These are phyloP conservation scores for Elsinoe fawcettii DNA, from an alignment of 2,329 filamentous ascomycete species.

Conservation along the genomic window DNA sequence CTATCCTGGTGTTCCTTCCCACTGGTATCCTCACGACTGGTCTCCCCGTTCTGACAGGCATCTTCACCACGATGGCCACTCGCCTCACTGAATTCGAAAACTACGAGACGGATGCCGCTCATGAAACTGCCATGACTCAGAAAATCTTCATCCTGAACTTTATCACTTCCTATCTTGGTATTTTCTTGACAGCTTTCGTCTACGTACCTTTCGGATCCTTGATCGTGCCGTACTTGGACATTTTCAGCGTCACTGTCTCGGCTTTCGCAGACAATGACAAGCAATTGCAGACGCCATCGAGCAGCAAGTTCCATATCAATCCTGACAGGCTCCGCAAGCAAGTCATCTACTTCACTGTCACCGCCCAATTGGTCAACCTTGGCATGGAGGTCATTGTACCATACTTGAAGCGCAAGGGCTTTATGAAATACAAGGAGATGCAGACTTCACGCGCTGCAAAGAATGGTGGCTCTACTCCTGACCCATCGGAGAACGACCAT, in stretches of 20 bases:
- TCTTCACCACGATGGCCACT: slow-evolving; percentile 70
- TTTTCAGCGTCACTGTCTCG: slow-evolving; percentile 68
- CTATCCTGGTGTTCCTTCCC: slow-evolving; percentile 77
- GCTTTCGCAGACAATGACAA: slow-evolving; percentile 70
- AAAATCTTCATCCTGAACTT: slow-evolving; percentile 97
- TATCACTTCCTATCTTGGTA: slow-evolving; percentile 86
- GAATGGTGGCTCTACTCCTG: slow-evolving; percentile 45
- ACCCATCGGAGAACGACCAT: slow-evolving; percentile 49
- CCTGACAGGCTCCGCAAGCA: slow-evolving; percentile 76
- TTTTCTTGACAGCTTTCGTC: slow-evolving; percentile 88
- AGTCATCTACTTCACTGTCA: slow-evolving; percentile 93
- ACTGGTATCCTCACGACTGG: slow-evolving; percentile 77
- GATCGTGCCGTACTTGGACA: slow-evolving; percentile 75
- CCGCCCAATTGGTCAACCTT: slow-evolving; percentile 83
- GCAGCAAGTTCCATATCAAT: slow-evolving; percentile 67
- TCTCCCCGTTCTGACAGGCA: slow-evolving; percentile 67
- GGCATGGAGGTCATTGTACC: slow-evolving; percentile 78
- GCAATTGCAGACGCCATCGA: slow-evolving; percentile 49
- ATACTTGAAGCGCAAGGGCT: slow-evolving; percentile 69
- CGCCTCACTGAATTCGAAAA: slow-evolving; percentile 79
- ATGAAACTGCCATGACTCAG: slow-evolving; percentile 75
- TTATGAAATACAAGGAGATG: slow-evolving; percentile 70
- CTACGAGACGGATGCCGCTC: slow-evolving; percentile 77
- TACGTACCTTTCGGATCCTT: slow-evolving; percentile 86
- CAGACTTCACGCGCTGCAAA: slow-evolving; percentile 53